phyloP scores from a whole-genome alignment of 768 basidiomycete genomes.

The Hypsizygus marmoreus region DNA sequence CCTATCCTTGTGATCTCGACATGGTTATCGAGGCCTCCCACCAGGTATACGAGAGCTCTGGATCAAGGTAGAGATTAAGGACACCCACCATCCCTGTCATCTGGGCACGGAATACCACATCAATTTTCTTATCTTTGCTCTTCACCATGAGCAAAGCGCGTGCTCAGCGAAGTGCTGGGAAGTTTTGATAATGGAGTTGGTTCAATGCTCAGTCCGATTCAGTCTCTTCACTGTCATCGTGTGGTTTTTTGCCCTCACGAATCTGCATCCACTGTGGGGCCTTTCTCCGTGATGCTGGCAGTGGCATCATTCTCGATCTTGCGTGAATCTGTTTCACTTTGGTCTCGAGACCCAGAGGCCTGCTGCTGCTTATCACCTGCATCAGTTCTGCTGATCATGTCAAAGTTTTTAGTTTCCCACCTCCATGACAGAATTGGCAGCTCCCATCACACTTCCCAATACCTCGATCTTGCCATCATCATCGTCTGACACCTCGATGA shows the following conservation, averaged over 20 bases:
- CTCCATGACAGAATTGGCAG: too few species aligned
- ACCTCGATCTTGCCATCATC: too few species aligned
- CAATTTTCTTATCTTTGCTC: constrained; percentile 28
- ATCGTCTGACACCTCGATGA: too few species aligned
- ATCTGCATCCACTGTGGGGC: too few species aligned
- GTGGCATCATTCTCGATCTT: too few species aligned
- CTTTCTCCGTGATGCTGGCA: too few species aligned
- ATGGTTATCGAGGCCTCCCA: constrained; percentile 30
- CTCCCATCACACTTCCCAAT: too few species aligned
- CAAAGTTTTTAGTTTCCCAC: too few species aligned
- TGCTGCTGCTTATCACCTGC: too few species aligned
- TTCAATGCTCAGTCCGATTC: constrained; percentile 9
- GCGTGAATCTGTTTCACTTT: too few species aligned
- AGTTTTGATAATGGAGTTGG: constrained; percentile 17
- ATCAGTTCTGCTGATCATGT: too few species aligned
- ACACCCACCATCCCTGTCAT: constrained; percentile 33
- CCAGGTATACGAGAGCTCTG: constrained; percentile 32
- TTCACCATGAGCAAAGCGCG: constrained; percentile 18
- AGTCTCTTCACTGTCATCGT: constrained; percentile 13
- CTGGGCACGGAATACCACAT: constrained; percentile 28
- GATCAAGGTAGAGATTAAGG: constrained; percentile 37
- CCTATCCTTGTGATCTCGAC: constrained; percentile 26
- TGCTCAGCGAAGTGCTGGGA: constrained; percentile 19
- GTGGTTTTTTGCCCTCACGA: constrained; percentile 1
- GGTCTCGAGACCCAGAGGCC: too few species aligned